Percentiles rank a stretch among this genome's conserved stretches.
Conservation (phyloP, 176 grass and related monocot genomes). For the Oryza coarctata region DNA sequence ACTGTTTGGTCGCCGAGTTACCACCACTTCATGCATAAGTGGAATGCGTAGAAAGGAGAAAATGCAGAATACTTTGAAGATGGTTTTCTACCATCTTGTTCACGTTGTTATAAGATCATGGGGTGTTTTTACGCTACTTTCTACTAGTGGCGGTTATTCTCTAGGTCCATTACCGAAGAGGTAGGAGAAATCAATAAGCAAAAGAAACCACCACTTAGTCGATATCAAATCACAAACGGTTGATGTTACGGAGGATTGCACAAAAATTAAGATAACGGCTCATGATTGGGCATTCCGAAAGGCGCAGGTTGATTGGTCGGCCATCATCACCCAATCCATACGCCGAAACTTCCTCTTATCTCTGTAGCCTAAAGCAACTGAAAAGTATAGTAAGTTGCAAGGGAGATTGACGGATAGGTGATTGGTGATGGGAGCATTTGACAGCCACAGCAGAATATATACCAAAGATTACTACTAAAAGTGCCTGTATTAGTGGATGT, state of each 20-base stretch:
- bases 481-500: neutral
- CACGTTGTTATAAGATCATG: conserved; percentile 24
- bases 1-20: too few relatives aligned
- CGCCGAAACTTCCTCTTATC: neutral
- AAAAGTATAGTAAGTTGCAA: neutral
- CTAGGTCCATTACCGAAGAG: too few relatives aligned
- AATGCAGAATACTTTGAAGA: neutral
- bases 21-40: neutral
- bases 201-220: neutral
- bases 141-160: too few relatives aligned
- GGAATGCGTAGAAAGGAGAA: too few relatives aligned
- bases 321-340: neutral
- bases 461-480: neutral
- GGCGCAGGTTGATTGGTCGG: neutral
- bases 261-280: neutral
- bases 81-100: neutral
- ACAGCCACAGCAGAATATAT: neutral
- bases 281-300: conserved; percentile 27
- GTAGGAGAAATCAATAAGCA: neutral
- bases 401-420: conserved; percentile 20
- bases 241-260: neutral
- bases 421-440: neutral
- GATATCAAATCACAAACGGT: neutral
- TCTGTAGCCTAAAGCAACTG: conserved; percentile 4
- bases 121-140: too few relatives aligned